Evolutionary conservation across 306 rosid genomes (phyloP).

Genomic region (Canavalia gladiata): DNA sequence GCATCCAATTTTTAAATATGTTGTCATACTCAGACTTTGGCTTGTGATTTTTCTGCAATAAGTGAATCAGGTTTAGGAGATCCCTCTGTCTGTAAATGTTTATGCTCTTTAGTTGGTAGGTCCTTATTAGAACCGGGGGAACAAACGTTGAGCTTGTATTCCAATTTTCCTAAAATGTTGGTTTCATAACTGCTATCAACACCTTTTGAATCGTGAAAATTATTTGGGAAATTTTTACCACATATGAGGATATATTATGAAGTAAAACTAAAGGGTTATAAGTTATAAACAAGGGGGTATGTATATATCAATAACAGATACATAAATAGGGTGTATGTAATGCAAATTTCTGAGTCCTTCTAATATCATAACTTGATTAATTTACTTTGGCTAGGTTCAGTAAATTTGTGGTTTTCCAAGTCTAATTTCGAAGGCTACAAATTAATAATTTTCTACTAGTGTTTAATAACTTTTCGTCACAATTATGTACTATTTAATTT

Average conservation of each 20-base stretch:
- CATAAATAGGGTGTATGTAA: not conserved
- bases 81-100: not conserved
- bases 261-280: not conserved
- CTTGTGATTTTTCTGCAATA: not conserved
- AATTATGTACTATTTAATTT: no score
- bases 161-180: slow-evolving; percentile 1
- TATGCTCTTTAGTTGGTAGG: not conserved
- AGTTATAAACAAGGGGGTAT: not conserved
- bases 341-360: no score
- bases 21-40: not conserved
- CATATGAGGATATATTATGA: slow-evolving; percentile 20
- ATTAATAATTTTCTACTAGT: no score
- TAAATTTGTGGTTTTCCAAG: no score
- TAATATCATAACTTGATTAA: no score
- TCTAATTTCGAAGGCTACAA: no score
- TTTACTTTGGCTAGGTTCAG: no score
- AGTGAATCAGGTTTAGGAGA: slow-evolving; percentile 26
- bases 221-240: not conserved
- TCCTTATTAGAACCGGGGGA: not conserved
- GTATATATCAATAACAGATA: not conserved
- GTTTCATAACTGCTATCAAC: slow-evolving; percentile 10
- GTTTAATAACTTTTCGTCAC: no score
- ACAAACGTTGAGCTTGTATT: not conserved
- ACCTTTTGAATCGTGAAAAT: not conserved
- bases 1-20: slow-evolving; percentile 11